These are phyloP conservation scores for Cercospora sp. DNA, from an alignment of 2,329 filamentous ascomycete genomes.

Conservation along the genomic window DNA sequence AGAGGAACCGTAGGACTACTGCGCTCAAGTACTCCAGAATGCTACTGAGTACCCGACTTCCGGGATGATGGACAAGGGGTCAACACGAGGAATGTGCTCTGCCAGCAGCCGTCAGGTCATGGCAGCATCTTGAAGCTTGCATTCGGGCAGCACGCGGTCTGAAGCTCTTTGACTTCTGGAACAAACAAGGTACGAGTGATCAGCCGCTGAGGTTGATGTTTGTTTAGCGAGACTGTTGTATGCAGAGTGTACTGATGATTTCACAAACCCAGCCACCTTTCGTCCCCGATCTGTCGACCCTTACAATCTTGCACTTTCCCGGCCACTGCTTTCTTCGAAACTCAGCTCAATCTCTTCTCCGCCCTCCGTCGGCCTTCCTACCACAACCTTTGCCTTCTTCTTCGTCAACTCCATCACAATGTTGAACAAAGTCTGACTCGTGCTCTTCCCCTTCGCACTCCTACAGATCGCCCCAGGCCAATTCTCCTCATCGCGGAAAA, in stretches of 20 bases:
- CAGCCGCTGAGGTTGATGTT: not conserved
- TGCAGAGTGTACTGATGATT: not conserved
- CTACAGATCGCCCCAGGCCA: conserved; percentile 43
- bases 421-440: conserved; percentile 40
- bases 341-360: conserved; percentile 27
- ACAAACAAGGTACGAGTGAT: not conserved
- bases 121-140: not conserved
- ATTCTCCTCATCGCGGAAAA: conserved; percentile 46
- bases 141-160: not conserved
- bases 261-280: not conserved
- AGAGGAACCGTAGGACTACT: conserved; percentile 53
- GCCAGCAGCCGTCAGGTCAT: not conserved
- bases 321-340: not conserved
- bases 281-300: not conserved
- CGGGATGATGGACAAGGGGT: not conserved
- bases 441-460: conserved; percentile 26
- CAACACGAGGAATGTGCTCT: not conserved
- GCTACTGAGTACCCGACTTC: conserved; percentile 43
- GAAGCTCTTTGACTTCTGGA: not conserved
- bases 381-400: conserved; percentile 33
- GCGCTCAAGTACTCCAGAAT: conserved; percentile 57
- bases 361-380: conserved; percentile 38
- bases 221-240: not conserved
- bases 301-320: not conserved
- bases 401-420: conserved; percentile 42